Evolutionary conservation across 169 alveolate species (phyloP), one percentile per base, ranked within the genome.

Genomic region (Cryptosporidium sp.): DNA sequence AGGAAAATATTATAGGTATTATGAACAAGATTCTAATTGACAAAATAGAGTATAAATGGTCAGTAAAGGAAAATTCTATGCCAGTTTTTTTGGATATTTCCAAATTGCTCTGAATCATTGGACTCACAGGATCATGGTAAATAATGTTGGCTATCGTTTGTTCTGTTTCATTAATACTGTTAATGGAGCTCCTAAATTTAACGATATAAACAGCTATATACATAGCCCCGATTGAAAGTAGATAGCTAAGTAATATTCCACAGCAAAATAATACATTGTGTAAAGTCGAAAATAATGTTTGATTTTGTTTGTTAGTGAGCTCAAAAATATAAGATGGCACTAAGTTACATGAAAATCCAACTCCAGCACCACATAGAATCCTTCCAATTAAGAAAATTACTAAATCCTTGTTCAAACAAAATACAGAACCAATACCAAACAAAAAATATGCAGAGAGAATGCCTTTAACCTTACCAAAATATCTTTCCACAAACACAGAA

Each of bases 241-340:
- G 18, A 60, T 80, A 62, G 39, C 89, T 65, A 62, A 62, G 10
- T 37, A 80, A 45, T 14, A 80, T 62, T 29, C 89, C 89, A 62
- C 80, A 80, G 29, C 80, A 80, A 65, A 80, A 62, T 42, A 80
- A 60, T 58, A 65, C 75, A 18, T 61, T 80, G 29, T 80, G 73
- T 62, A 80, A 44, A 21, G 89, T 67, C 42, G 75, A 80, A 80
- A 31, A 80, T 39, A 80, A 60, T 21, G 42, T 80, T 48, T 80
- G 89, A 62, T 80, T 80, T 65, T 80, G 89, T 62, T 48, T 80
- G 35, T 65, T 48, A 8, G 89, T 80, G 44, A 80, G 80, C 21
- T 60, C 89, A 33, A 45, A 29, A 10, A 80, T 80, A 39, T 80
- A 80, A 21, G 80, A 62, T 16, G 89, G 89, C 4, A 60, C 68